A percentile compares a stretch with the other conserved stretches of the same genome.
phyloP scores from a whole-genome alignment of 2,329 filamentous ascomycete genomes.

The Diaporthe amygdali region DNA sequence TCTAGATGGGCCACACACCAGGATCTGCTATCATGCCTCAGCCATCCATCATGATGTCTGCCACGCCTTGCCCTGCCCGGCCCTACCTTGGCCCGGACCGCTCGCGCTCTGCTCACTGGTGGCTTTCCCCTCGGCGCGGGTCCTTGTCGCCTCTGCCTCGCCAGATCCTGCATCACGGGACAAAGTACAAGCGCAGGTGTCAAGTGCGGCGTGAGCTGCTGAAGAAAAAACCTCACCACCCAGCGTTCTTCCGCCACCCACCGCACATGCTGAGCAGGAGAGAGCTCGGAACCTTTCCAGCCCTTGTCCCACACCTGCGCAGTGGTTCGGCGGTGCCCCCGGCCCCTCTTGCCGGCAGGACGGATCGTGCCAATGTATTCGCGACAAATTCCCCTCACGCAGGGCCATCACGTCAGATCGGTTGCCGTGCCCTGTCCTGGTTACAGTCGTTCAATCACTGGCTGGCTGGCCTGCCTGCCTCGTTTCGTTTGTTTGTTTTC shows the following conservation, averaged over 20 bases:
- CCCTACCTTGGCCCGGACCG: background rate
- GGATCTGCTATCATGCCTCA: background rate
- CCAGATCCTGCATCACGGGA: background rate
- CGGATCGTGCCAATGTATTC: constrained; percentile 14
- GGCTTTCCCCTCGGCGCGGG: constrained; percentile 2
- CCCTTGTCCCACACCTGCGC: constrained; percentile 7
- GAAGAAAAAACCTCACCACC: background rate
- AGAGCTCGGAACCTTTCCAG: constrained; percentile 20
- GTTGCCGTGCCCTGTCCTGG: background rate
- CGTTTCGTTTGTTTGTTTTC: background rate
- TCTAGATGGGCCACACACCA: too few species aligned
- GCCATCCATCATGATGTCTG: background rate
- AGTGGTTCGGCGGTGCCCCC: background rate
- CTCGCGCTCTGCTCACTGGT: background rate
- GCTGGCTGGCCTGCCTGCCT: background rate
- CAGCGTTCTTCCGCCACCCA: too few species aligned
- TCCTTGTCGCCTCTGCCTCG: background rate
- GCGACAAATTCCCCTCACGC: constrained; percentile 14
- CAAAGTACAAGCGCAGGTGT: background rate
- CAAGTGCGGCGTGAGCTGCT: background rate
- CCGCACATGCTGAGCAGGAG: too few species aligned
- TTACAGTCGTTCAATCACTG: too few species aligned
- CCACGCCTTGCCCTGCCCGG: background rate
- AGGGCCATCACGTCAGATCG: background rate
- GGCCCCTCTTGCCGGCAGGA: constrained; percentile 15